These are phyloP conservation scores for Bipolaris zeicola DNA, from an alignment of 2,329 filamentous ascomycete genomes.

Conservation along the genomic window DNA sequence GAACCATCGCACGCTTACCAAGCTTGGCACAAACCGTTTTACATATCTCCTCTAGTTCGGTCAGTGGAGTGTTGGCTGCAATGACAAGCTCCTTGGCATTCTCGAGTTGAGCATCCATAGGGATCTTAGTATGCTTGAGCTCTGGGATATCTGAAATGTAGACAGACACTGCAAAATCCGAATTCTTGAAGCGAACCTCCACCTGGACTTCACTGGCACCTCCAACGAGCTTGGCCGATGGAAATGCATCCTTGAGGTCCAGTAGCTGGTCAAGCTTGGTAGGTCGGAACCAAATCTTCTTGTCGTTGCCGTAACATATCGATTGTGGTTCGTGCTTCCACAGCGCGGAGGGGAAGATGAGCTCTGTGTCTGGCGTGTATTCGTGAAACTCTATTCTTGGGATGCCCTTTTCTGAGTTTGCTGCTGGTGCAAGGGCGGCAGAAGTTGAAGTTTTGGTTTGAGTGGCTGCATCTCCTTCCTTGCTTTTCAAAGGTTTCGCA, in stretches of 20 bases:
- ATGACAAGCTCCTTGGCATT: constrained; percentile 65
- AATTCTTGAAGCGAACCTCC: constrained; percentile 94
- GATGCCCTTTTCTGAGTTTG: constrained; percentile 58
- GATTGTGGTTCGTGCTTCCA: constrained; percentile 80
- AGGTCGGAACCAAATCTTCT: constrained; percentile 90
- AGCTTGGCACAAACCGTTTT: constrained; percentile 67
- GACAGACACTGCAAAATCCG: constrained; percentile 86
- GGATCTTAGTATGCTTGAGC: constrained; percentile 66
- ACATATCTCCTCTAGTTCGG: constrained; percentile 84
- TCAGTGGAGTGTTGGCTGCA: constrained; percentile 87
- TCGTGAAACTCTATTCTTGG: constrained; percentile 79
- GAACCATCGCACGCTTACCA: constrained; percentile 43
- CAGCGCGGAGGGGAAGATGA: constrained; percentile 87
- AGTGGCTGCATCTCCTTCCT: constrained; percentile 27
- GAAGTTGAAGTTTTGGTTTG: constrained; percentile 59
- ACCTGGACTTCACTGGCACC: constrained; percentile 97
- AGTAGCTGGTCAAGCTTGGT: constrained; percentile 83
- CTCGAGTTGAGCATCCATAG: constrained; percentile 34
- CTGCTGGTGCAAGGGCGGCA: constrained; percentile 45
- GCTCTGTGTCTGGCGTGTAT: constrained; percentile 85
- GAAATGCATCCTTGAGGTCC: constrained; percentile 83
- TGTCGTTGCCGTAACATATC: constrained; percentile 87
- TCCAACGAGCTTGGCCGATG: constrained; percentile 90
- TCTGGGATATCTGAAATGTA: constrained; percentile 92
- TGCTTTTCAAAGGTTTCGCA: constrained; percentile 45